Percentiles rank a stretch among this genome's conserved stretches.
Evolutionary conservation across 805 yeast species (phyloP).

Genomic region (Metschnikowia borealis): DNA sequence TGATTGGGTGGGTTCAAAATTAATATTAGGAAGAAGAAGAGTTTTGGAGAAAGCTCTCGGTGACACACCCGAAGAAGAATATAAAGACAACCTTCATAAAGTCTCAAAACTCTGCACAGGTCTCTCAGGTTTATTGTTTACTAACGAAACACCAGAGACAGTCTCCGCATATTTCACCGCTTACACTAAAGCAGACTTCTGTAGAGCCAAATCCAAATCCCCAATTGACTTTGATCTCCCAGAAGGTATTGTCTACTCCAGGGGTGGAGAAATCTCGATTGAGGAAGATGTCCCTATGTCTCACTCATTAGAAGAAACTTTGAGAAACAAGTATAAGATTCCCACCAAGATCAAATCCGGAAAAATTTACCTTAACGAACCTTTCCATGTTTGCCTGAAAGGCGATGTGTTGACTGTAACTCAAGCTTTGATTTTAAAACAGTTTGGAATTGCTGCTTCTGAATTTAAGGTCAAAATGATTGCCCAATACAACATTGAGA

Average conservation of each 20-base stretch:
- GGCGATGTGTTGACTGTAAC: slow-evolving; percentile 83
- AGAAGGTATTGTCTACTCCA: slow-evolving; percentile 84
- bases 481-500: slow-evolving; percentile 75
- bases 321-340: slow-evolving; percentile 83
- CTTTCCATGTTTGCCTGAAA: slow-evolving; percentile 72
- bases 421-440: slow-evolving; percentile 87
- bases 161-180: slow-evolving; percentile 84
- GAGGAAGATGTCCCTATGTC: slow-evolving; percentile 97
- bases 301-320: slow-evolving; percentile 89
- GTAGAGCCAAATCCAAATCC: slow-evolving; percentile 82
- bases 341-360: slow-evolving; percentile 91
- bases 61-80: slow-evolving; percentile 81
- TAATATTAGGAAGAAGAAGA: slow-evolving; percentile 87
- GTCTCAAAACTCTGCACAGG: slow-evolving; percentile 65
- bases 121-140: slow-evolving; percentile 82
- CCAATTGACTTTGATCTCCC: slow-evolving; percentile 86
- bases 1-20: slow-evolving; percentile 89
- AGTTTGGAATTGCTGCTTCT: slow-evolving; percentile 92
- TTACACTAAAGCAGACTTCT: slow-evolving; percentile 75
- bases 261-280: slow-evolving; percentile 86
- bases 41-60: slow-evolving; percentile 93
- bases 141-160: slow-evolving; percentile 84
- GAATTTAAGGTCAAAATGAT: slow-evolving; percentile 78
- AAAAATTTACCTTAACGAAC: slow-evolving; percentile 71
- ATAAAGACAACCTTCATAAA: slow-evolving; percentile 75